These are phyloP conservation scores for Centrapalus pauciflorus DNA, from an alignment of 129 eudicot genomes.

Conservation along the genomic window DNA sequence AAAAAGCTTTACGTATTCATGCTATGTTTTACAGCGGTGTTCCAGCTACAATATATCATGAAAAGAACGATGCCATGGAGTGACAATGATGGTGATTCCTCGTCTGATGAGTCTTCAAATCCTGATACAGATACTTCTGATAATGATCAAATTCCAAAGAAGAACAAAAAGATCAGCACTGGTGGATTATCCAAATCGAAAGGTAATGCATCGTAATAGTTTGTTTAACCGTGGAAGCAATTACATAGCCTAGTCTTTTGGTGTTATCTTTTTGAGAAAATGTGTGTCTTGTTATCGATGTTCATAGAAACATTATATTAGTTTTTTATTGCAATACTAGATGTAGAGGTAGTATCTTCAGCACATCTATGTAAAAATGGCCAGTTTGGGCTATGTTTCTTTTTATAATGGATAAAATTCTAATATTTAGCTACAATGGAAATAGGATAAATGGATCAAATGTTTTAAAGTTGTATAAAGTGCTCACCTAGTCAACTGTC, in stretches of 20 bases:
- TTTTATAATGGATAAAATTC: too few species aligned
- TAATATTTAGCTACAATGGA: too few species aligned
- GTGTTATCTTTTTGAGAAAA: neutral
- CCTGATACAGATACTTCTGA: constrained; percentile 49
- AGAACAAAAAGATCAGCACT: constrained; percentile 9
- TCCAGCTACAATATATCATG: constrained; percentile 34
- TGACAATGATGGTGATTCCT: constrained; percentile 48
- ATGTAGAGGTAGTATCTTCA: too few species aligned
- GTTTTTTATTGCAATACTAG: neutral
- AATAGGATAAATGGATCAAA: too few species aligned
- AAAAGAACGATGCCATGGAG: constrained; percentile 66
- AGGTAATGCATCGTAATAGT: constrained; percentile 35
- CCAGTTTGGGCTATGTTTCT: too few species aligned
- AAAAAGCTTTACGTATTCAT: constrained; percentile 31
- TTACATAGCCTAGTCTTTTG: too few species aligned
- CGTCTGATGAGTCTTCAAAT: constrained; percentile 52
- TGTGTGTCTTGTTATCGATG: neutral
- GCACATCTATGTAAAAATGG: too few species aligned
- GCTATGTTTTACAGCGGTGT: neutral
- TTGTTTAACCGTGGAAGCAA: too few species aligned
- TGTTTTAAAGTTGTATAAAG: too few species aligned
- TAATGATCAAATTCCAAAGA: constrained; percentile 34
- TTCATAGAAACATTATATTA: neutral
- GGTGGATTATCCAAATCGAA: constrained; percentile 39
- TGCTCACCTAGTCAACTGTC: too few species aligned